phyloP scores from a whole-genome alignment of 352 stramenopile species.

The Pelagophyceae sp. region DNA sequence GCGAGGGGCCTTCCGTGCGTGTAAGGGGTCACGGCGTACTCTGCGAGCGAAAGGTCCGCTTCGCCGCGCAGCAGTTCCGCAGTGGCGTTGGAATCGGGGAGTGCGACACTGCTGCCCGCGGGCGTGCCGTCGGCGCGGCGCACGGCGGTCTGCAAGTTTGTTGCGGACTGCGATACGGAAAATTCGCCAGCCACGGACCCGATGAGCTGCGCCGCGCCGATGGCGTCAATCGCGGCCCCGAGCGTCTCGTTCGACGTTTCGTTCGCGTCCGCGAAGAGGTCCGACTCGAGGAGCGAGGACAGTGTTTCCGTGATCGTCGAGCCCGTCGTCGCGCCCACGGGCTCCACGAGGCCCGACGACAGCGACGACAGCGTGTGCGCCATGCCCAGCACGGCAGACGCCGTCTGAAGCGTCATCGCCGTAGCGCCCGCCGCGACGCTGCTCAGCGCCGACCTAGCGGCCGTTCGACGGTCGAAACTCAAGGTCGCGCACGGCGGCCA shows the following conservation, averaged over 20 bases:
- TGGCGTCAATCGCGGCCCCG: neutral
- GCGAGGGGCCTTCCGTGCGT: neutral
- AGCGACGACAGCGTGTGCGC: neutral
- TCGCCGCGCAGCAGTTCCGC: neutral
- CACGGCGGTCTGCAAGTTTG: neutral
- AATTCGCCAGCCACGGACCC: neutral
- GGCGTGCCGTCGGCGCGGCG: neutral
- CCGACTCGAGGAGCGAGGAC: neutral
- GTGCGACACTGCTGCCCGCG: neutral
- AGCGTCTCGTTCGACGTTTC: neutral
- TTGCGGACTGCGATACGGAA: neutral
- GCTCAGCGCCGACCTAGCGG: too few species aligned
- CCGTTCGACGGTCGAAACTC: too few species aligned
- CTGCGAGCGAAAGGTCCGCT: neutral
- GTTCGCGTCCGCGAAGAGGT: neutral
- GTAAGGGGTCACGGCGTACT: slow-evolving; percentile 1
- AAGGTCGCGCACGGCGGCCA: too few species aligned
- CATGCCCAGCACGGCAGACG: too few species aligned
- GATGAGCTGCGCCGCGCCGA: neutral
- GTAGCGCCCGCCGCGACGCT: too few species aligned
- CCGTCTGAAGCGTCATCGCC: too few species aligned
- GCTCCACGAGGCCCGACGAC: neutral
- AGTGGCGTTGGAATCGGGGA: neutral
- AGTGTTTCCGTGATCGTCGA: neutral
- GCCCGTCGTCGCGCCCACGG: neutral